phyloP scores from a whole-genome alignment of 2,329 filamentous ascomycete genomes.

The Septoria petroselini region DNA sequence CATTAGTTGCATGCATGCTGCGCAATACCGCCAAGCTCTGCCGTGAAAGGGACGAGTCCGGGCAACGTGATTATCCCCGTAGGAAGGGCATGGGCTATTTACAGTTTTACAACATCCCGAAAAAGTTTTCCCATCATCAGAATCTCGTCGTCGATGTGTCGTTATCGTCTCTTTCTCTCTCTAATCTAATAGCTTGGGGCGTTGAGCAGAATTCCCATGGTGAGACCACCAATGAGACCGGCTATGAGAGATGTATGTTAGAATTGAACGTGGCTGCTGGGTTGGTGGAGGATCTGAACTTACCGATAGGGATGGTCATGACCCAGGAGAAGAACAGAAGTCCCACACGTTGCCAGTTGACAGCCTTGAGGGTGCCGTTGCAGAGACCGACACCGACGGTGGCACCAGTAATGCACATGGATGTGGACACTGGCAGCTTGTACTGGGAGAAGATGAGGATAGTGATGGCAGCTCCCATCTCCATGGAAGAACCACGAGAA shows the following conservation, averaged over 20 bases:
- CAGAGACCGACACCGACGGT: conserved; percentile 60
- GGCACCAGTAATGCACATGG: conserved; percentile 60
- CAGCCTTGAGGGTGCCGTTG: conserved; percentile 54
- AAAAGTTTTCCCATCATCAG: not conserved
- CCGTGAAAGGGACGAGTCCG: not conserved
- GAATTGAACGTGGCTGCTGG: not conserved
- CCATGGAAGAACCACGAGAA: conserved; percentile 57
- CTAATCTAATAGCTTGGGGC: conserved; percentile 9
- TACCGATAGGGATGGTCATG: conserved; percentile 51
- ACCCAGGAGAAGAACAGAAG: conserved; percentile 61
- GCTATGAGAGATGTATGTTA: not conserved
- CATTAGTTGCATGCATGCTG: too few relatives aligned
- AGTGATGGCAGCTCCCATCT: conserved; percentile 57
- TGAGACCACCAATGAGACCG: conserved; percentile 49
- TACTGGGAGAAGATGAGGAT: conserved; percentile 62
- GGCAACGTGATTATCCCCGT: too few relatives aligned
- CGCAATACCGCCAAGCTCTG: not conserved
- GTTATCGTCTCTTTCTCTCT: not conserved
- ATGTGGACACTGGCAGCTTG: conserved; percentile 60
- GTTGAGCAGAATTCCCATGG: conserved; percentile 54
- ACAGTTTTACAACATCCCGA: not conserved
- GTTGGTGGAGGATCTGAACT: conserved; percentile 29
- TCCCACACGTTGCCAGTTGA: conserved; percentile 60
- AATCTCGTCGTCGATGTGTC: not conserved
- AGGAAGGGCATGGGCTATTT: not conserved